Conservation (phyloP, 2,329 filamentous ascomycete genomes). For the Xylogone sp. region DNA sequence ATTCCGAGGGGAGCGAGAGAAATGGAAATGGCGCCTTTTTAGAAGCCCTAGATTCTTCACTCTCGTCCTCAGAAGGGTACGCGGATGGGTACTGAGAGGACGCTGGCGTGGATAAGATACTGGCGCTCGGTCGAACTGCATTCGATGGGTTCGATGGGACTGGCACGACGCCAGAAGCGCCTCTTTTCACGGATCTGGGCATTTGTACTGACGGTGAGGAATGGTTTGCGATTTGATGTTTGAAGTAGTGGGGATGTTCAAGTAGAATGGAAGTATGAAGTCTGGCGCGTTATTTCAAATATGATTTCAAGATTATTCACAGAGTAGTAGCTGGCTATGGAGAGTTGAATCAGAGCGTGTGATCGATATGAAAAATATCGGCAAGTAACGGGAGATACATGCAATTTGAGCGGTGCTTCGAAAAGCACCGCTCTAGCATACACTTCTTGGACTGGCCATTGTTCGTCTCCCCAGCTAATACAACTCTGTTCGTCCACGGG, state of each 20-base stretch:
- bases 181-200: background rate
- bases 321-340: slow-evolving; percentile 8
- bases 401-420: slow-evolving; percentile 19
- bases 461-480: slow-evolving; percentile 44
- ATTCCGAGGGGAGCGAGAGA: slow-evolving; percentile 63
- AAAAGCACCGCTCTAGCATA: slow-evolving; percentile 24
- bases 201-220: background rate
- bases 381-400: slow-evolving; percentile 28
- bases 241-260: background rate
- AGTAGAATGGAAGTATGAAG: background rate
- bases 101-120: slow-evolving; percentile 1
- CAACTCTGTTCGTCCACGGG: slow-evolving; percentile 53
- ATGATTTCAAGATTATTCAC: slow-evolving; percentile 12
- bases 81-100: slow-evolving; percentile 18
- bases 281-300: slow-evolving; percentile 2
- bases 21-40: slow-evolving; percentile 52
- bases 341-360: slow-evolving; percentile 2
- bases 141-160: background rate
- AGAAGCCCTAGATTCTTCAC: slow-evolving; percentile 6
- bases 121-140: background rate
- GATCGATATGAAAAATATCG: slow-evolving; percentile 19
- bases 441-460: slow-evolving; percentile 31
- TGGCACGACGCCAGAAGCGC: background rate
- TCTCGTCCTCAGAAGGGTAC: slow-evolving; percentile 22
- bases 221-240: background rate